Percentiles rank a stretch among this genome's conserved stretches.
Evolutionary conservation across 176 grass and related monocot genomes (phyloP).

Genomic region (Coix lacrymajobi): DNA sequence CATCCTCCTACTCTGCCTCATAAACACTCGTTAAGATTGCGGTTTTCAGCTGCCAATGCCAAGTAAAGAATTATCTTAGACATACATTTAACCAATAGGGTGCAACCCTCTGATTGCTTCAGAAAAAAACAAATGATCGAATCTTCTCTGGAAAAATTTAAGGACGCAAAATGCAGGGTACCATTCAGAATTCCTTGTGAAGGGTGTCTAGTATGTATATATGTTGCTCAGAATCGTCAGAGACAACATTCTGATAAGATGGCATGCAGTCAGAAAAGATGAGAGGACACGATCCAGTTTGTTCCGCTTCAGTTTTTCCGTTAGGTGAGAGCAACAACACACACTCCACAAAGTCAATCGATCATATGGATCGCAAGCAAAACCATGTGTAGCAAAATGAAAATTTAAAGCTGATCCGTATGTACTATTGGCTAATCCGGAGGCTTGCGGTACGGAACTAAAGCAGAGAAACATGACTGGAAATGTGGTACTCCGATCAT

Average conservation of each 20-base stretch:
- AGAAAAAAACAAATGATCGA: too few species aligned
- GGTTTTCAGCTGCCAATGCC: background rate
- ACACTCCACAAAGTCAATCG: background rate
- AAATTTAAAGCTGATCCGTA: background rate
- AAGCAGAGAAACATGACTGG: background rate
- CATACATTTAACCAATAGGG: too few species aligned
- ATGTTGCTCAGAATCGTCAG: background rate
- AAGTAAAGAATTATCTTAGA: too few species aligned
- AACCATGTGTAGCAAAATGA: background rate
- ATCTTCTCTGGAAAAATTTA: too few species aligned
- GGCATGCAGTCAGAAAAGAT: background rate
- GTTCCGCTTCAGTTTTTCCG: background rate
- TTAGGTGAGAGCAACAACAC: background rate
- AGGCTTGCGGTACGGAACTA: background rate
- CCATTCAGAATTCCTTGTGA: background rate
- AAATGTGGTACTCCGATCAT: background rate
- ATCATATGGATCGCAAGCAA: background rate
- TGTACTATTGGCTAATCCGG: background rate
- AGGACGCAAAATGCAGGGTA: too few species aligned
- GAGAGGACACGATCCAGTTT: background rate
- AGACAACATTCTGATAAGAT: background rate
- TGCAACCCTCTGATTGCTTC: too few species aligned
- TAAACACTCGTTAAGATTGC: background rate
- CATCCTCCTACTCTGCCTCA: background rate
- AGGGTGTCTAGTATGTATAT: background rate